These are phyloP conservation scores for Chrysochromulina parva DNA, from an alignment of 78 protist species.

Conservation along the genomic window DNA sequence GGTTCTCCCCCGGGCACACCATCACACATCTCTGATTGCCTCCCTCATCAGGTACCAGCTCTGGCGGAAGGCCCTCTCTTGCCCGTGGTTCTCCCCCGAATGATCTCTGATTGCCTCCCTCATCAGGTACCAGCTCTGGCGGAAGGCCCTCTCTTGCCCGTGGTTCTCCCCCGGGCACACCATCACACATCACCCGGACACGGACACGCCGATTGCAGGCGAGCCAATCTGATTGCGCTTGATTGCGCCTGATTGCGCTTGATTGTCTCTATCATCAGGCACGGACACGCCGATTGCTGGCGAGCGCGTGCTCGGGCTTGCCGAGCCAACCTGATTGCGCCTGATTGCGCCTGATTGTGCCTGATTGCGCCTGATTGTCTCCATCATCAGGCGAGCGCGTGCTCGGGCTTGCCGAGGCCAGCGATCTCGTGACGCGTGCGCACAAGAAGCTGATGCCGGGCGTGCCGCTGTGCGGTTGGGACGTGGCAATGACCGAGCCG, in stretches of 20 bases:
- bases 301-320: too few relatives aligned
- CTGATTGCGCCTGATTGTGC: too few relatives aligned
- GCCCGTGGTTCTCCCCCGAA: background rate
- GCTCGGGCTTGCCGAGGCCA: background rate
- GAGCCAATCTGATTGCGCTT: too few relatives aligned
- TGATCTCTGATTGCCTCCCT: too few relatives aligned
- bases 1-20: background rate
- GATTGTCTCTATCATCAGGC: too few relatives aligned
- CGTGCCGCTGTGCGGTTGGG: constrained; percentile 42
- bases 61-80: background rate
- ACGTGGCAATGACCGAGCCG: constrained; percentile 23
- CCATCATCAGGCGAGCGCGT: background rate
- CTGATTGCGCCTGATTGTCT: too few relatives aligned
- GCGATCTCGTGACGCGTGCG: background rate
- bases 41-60: too few relatives aligned
- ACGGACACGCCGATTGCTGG: too few relatives aligned
- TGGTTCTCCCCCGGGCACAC: background rate
- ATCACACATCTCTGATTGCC: too few relatives aligned
- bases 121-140: too few relatives aligned
- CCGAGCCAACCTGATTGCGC: too few relatives aligned
- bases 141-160: background rate
- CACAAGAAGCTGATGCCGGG: constrained; percentile 1
- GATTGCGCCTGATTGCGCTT: too few relatives aligned
- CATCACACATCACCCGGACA: background rate
- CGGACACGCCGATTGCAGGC: background rate